These are phyloP conservation scores for Trypanosoma caninum DNA, from an alignment of 208 protist genomes.

Conservation along the genomic window DNA sequence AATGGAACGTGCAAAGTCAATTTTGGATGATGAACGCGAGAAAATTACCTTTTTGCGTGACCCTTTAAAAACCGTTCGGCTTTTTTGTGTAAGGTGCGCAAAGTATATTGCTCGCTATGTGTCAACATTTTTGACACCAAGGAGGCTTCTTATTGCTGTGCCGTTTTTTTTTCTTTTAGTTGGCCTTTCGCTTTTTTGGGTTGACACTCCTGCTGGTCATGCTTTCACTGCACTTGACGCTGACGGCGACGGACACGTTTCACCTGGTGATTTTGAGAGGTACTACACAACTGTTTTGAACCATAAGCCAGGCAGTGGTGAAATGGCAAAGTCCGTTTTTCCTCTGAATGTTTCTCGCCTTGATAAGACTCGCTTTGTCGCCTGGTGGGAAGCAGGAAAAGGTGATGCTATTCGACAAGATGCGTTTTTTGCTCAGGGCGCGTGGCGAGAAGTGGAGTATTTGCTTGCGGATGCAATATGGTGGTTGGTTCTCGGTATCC, in stretches of 20 bases:
- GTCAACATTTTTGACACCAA: conserved; percentile 19
- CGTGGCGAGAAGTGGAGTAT: conserved; percentile 82
- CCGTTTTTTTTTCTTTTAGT: conserved; percentile 32
- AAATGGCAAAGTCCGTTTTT: conserved; percentile 26
- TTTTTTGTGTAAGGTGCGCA: conserved; percentile 29
- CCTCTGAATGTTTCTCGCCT: conserved; percentile 24
- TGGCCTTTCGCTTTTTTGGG: conserved; percentile 41
- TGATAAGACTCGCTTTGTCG: conserved; percentile 32
- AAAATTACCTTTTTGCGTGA: conserved; percentile 36
- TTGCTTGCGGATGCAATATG: conserved; percentile 73
- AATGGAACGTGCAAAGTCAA: conserved; percentile 29
- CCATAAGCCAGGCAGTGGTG: conserved; percentile 13
- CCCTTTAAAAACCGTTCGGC: conserved; percentile 33
- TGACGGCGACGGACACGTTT: conserved; percentile 49
- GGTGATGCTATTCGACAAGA: conserved; percentile 36
- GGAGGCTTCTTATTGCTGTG: conserved; percentile 34
- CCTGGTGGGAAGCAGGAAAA: conserved; percentile 51
- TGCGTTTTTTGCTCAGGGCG: conserved; percentile 44
- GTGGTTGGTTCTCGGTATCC: conserved; percentile 89
- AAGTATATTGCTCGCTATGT: conserved; percentile 24
- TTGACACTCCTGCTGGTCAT: conserved; percentile 29
- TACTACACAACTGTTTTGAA: conserved; percentile 52
- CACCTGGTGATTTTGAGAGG: conserved; percentile 36
- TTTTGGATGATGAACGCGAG: conserved; percentile 37
- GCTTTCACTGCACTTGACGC: conserved; percentile 50